Evolutionary conservation across 2,329 filamentous ascomycete genomes (phyloP).

Genomic region (Neocatenulostroma microsporum): DNA sequence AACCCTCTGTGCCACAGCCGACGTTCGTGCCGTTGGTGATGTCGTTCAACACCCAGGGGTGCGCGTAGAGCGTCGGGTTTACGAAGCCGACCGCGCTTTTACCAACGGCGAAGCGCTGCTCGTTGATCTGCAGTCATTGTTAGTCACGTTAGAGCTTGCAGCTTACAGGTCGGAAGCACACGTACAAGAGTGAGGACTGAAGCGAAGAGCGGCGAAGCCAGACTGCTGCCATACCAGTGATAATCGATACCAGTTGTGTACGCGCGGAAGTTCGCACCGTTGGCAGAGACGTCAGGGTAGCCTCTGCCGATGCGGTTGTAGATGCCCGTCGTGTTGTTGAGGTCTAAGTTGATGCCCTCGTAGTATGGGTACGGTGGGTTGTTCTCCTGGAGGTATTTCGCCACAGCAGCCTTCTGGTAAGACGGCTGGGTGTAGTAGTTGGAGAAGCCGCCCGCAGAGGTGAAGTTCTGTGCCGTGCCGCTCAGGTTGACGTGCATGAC

Average conservation of each 20-base stretch:
- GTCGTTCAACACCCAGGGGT: constrained; percentile 31
- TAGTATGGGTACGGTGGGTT: constrained; percentile 4
- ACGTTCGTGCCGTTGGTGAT: constrained; percentile 30
- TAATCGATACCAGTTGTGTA: neutral
- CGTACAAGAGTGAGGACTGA: constrained; percentile 41
- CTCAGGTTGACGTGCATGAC: constrained; percentile 6
- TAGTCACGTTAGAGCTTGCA: too few species aligned
- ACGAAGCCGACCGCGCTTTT: constrained; percentile 19
- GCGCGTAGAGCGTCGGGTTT: constrained; percentile 35
- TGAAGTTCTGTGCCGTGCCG: neutral
- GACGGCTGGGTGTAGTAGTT: constrained; percentile 22
- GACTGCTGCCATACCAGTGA: constrained; percentile 12
- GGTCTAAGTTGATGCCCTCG: neutral
- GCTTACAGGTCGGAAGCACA: too few species aligned
- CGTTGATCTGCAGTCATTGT: too few species aligned
- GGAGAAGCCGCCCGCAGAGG: constrained; percentile 4
- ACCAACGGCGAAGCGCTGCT: constrained; percentile 13
- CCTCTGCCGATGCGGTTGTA: constrained; percentile 22
- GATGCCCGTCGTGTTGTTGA: neutral
- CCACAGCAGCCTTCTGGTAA: constrained; percentile 32
- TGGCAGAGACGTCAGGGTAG: constrained; percentile 1
- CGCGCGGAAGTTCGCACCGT: constrained; percentile 2
- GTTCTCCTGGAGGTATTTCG: constrained; percentile 23
- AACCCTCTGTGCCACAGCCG: constrained; percentile 25
- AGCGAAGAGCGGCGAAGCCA: constrained; percentile 37